Percentiles rank a stretch among this genome's conserved stretches.
Conservation (phyloP, 805 yeast species). For the Kuraishia borneana region DNA sequence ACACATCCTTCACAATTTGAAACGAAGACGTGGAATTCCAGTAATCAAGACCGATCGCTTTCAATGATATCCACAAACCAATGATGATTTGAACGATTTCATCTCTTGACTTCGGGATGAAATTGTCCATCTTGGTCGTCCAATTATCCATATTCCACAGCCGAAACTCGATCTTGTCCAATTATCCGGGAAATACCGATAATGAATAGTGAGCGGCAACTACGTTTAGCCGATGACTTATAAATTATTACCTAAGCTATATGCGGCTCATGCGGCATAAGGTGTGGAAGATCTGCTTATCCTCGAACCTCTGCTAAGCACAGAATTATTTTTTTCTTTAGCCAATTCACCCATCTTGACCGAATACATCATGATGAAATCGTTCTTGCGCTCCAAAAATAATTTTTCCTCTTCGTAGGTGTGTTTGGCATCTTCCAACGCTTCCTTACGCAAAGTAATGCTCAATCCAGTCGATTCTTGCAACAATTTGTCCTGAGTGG, state of each 20-base stretch:
- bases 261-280: not conserved
- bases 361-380: slow-evolving; percentile 14
- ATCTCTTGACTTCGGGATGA: too few species aligned
- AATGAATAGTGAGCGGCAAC: too few species aligned
- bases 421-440: slow-evolving; percentile 8
- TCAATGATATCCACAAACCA: too few species aligned
- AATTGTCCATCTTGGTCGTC: too few species aligned
- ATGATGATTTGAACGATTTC: too few species aligned
- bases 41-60: too few species aligned
- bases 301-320: slow-evolving; percentile 3
- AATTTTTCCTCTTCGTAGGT: slow-evolving; percentile 3
- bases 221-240: too few species aligned
- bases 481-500: slow-evolving; percentile 13
- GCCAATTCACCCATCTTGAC: slow-evolving; percentile 11
- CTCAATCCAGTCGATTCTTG: slow-evolving; percentile 23
- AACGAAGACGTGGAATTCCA: not conserved
- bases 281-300: slow-evolving; percentile 4
- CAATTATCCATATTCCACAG: too few species aligned
- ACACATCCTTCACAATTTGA: not conserved
- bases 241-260: not conserved
- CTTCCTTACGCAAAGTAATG: slow-evolving; percentile 11
- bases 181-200: too few species aligned
- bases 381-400: slow-evolving; percentile 9
- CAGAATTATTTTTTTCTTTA: slow-evolving; percentile 10
- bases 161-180: too few species aligned